Conservation (phyloP, 305 asterid genomes). For the Solanum hybrid region DNA sequence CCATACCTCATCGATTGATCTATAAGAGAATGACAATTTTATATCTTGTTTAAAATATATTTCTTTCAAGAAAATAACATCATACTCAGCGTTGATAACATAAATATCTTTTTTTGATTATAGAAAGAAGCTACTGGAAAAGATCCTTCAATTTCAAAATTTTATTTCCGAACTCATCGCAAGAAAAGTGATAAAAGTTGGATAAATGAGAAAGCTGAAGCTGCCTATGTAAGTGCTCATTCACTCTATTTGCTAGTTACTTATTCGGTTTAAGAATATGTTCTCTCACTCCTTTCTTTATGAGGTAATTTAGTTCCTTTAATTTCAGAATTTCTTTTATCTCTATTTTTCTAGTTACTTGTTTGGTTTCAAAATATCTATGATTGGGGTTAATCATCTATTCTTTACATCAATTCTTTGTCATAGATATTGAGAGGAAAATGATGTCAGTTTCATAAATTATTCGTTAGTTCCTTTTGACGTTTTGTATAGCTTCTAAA, state of each 20-base stretch:
- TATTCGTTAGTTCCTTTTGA: not conserved
- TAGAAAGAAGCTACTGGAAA: not conserved
- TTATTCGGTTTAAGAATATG: not conserved
- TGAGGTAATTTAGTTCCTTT: not conserved
- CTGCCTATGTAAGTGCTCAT: too few relatives aligned
- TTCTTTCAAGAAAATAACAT: not conserved
- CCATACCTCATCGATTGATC: not conserved
- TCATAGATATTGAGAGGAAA: not conserved
- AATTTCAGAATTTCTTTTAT: too few relatives aligned
- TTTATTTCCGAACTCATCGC: not conserved
- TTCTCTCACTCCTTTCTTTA: not conserved
- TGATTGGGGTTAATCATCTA: too few relatives aligned
- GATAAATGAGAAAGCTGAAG: too few relatives aligned
- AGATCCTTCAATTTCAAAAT: not conserved
- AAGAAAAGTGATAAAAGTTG: too few relatives aligned
- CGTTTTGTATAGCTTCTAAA: not conserved
- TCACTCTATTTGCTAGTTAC: not conserved
- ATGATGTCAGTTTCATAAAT: not conserved
- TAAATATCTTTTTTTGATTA: not conserved
- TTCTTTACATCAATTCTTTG: too few relatives aligned
- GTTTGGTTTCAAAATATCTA: too few relatives aligned
- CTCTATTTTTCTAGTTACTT: too few relatives aligned
- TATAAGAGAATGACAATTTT: not conserved
- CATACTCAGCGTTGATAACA: not conserved
- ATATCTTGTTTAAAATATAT: not conserved